These are phyloP conservation scores for Ascochyta viciae-villosae DNA, from an alignment of 2,329 filamentous ascomycete genomes.

Conservation along the genomic window DNA sequence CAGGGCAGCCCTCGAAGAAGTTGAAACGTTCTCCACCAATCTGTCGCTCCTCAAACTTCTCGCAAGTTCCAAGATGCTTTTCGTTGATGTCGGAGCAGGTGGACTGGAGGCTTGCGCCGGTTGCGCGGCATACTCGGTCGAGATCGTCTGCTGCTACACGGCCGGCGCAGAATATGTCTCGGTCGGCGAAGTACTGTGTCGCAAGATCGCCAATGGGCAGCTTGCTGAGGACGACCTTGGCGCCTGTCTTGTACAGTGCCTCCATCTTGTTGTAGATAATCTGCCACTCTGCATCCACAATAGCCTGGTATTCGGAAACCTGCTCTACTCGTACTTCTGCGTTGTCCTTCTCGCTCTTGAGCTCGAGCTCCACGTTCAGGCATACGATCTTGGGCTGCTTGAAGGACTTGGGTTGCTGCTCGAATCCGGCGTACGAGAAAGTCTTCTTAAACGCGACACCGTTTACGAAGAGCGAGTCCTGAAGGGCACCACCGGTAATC, in stretches of 20 bases:
- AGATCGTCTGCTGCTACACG: constrained; percentile 91
- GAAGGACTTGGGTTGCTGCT: constrained; percentile 98
- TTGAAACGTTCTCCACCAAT: constrained; percentile 98
- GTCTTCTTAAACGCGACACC: constrained; percentile 99
- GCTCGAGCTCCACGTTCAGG: constrained; percentile 95
- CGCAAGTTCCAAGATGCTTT: constrained; percentile 90
- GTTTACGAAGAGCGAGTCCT: constrained; percentile 96
- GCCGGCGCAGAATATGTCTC: constrained; percentile 97
- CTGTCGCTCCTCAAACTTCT: constrained; percentile 90
- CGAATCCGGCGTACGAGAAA: constrained; percentile 98
- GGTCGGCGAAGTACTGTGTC: constrained; percentile 96
- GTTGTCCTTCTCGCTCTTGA: constrained; percentile 99
- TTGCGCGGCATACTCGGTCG: constrained; percentile 94
- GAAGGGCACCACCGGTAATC: constrained; percentile 92
- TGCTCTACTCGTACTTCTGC: constrained; percentile 97
- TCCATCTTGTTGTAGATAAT: constrained; percentile 99
- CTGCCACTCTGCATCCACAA: constrained; percentile 99
- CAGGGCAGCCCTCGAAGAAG: constrained; percentile 95
- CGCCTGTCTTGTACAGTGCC: constrained; percentile 88
- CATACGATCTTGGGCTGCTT: constrained; percentile 95
- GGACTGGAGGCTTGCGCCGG: constrained; percentile 89
- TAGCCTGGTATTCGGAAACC: constrained; percentile 98
- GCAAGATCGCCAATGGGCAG: constrained; percentile 96
- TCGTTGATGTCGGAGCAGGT: constrained; percentile 94
- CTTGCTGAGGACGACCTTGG: constrained; percentile 97